Evolutionary conservation across 345 rosid genomes (phyloP), one percentile per base, ranked within the genome.

Genomic region (Excoecaria cochinchinensis): DNA sequence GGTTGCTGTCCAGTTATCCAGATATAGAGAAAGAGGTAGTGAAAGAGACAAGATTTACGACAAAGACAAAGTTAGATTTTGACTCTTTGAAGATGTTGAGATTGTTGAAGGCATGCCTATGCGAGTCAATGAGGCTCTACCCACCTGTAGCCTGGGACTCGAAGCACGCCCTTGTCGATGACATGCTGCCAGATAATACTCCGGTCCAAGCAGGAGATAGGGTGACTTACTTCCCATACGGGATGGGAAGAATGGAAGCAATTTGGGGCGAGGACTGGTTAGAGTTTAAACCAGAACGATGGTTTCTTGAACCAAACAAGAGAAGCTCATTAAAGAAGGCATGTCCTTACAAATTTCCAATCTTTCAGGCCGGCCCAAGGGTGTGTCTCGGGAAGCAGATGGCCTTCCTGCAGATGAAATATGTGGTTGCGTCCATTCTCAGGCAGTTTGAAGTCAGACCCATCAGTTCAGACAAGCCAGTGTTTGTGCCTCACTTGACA

Each of bases 181-280:
- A 93, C 74, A 8, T 80, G 47, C 81, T 93, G 79, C 93, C 97
- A 0, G 98, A 91, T 60, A 91, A 92, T 16, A 90, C 93, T 8
- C 11, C 15, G 0, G 89, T 93, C 42, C 83, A 67, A 71, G 88
- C 92, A 0, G 98, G 98, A 55, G 95, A 91, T 57, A 87, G 98
- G 62, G 98, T 93, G 9, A 93, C 97, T 4, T 93, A 88, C 72
- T 89, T 91, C 63, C 97, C 93, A 0, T 93, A 91, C 56, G 98
- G 97, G 22, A 90, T 90, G 98, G 97, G 98, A 67, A 86, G 98
- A 81, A 89, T 90, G 92, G 92, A 93, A 48, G 82, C 84, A 46
- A 66, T 91, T 55, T 93, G 98, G 98, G 95, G 98, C 15, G 67
- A 76, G 75, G 90, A 91, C 65, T 70, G 90, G 82, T 64, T 67